Percentiles rank a stretch among this genome's conserved stretches.
Evolutionary conservation across 2,329 filamentous ascomycete genomes (phyloP).

Genomic region (Aspergillus pseudoglaucus): DNA sequence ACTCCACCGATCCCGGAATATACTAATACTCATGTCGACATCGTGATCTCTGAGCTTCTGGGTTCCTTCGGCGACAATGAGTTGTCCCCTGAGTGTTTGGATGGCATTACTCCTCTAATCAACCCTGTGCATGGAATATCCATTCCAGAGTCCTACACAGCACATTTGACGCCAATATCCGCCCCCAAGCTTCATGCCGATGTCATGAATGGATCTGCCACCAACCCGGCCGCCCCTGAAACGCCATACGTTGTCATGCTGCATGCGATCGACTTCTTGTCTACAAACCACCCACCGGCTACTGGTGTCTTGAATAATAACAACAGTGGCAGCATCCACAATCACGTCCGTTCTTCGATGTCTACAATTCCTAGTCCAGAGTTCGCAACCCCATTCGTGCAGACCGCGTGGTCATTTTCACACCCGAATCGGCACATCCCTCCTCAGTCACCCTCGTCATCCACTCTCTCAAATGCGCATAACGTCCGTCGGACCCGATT

Average conservation of each 20-base stretch:
- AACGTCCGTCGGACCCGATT: conserved; percentile 75
- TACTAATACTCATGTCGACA: conserved; percentile 57
- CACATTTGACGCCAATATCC: conserved; percentile 85
- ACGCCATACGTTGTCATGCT: conserved; percentile 94
- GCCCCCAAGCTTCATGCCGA: conserved; percentile 81
- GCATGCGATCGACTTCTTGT: conserved; percentile 80
- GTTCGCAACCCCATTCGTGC: conserved; percentile 31
- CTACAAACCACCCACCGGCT: conserved; percentile 51
- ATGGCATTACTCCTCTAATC: conserved; percentile 91
- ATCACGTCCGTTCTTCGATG: conserved; percentile 20
- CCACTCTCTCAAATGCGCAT: conserved; percentile 73
- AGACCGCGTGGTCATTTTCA: conserved; percentile 41
- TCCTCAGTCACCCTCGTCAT: conserved; percentile 22
- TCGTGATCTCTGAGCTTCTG: conserved; percentile 86
- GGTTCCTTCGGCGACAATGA: conserved; percentile 96
- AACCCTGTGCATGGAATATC: conserved; percentile 75
- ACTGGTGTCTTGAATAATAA: conserved; percentile 8
- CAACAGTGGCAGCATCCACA: conserved; percentile 13
- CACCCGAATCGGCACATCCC: conserved; percentile 36
- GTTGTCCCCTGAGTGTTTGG: conserved; percentile 89
- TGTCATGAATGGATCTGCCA: conserved; percentile 56
- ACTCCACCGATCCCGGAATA: conserved; percentile 41
- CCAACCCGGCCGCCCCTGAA: conserved; percentile 69
- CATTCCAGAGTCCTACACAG: conserved; percentile 88
- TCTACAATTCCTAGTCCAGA: conserved; percentile 26